Evolutionary conservation across 2,329 filamentous ascomycete species (phyloP).

Genomic region (Pleurostoma richardsiae): DNA sequence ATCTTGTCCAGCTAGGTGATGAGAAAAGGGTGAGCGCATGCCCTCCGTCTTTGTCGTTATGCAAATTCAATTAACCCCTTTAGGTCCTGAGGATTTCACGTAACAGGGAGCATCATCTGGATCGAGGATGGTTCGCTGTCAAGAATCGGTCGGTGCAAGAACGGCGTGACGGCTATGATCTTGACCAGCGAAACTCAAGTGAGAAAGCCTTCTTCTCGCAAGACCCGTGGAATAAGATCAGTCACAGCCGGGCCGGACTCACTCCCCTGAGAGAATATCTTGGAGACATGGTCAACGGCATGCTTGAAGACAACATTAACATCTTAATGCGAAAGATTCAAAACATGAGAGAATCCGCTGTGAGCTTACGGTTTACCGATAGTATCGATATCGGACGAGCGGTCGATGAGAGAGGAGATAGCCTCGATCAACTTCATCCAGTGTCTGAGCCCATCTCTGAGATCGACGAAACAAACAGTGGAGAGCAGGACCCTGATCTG

Average conservation of each 20-base stretch:
- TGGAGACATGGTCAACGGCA: constrained; percentile 2
- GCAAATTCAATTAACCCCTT: neutral
- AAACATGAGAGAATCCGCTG: neutral
- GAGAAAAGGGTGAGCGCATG: constrained; percentile 1
- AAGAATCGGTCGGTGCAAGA: constrained; percentile 5
- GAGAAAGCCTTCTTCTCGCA: constrained; percentile 6
- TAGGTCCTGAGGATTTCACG: constrained; percentile 2
- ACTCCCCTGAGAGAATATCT: constrained; percentile 1
- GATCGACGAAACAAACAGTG: neutral
- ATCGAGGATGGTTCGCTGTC: constrained; percentile 3
- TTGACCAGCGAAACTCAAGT: constrained; percentile 14
- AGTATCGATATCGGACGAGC: neutral
- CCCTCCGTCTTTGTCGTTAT: neutral
- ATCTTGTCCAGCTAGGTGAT: constrained; percentile 4
- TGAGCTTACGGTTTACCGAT: neutral
- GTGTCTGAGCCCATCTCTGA: neutral
- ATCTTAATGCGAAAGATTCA: constrained; percentile 3
- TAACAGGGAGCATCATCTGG: constrained; percentile 2
- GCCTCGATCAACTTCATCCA: neutral
- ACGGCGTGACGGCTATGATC: constrained; percentile 10
- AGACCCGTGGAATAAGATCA: neutral
- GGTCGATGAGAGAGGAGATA: neutral
- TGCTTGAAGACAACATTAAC: constrained; percentile 3
- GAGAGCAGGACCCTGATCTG: neutral
- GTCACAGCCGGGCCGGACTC: constrained; percentile 1